Evolutionary conservation across 1,139 yeast species (phyloP).

Genomic region (Yamadazyma buinensis): DNA sequence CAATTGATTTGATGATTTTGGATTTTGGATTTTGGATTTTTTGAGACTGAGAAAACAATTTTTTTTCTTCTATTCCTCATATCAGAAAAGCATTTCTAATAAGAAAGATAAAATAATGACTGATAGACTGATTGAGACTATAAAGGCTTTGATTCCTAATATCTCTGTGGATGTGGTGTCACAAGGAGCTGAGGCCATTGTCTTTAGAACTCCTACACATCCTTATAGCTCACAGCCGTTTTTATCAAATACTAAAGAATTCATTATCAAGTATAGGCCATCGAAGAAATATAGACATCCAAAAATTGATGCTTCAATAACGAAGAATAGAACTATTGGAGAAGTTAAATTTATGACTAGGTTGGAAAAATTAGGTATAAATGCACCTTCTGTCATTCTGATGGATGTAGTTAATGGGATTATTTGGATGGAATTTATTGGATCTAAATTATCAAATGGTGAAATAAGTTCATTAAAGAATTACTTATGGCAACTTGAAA

Average conservation of each 20-base stretch:
- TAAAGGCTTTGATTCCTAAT: conserved; percentile 40
- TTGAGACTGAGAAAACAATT: no score
- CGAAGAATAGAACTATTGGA: conserved; percentile 76
- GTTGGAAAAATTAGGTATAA: conserved; percentile 51
- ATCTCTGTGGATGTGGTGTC: conserved; percentile 57
- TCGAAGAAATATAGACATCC: conserved; percentile 88
- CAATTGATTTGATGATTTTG: no score
- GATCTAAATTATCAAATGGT: conserved; percentile 46
- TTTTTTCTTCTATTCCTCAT: no score
- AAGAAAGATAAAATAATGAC: no score
- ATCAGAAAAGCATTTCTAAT: no score
- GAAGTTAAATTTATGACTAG: conserved; percentile 78
- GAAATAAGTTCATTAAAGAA: conserved; percentile 61
- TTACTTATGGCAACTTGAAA: conserved; percentile 64
- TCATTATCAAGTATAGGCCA: conserved; percentile 82
- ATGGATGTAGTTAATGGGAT: conserved; percentile 76
- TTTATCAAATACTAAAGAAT: conserved; percentile 20
- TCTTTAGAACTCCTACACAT: conserved; percentile 60
- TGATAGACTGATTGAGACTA: conserved; percentile 34
- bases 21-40: no score
- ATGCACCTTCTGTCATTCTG: conserved; percentile 66
- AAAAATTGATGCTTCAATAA: conserved; percentile 67
- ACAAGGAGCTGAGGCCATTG: conserved; percentile 96
- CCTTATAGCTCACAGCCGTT: conserved; percentile 46
- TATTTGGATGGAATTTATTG: conserved; percentile 85